Conservation (phyloP, 148 eudicot species). For the Hydrangea macrophylla region DNA sequence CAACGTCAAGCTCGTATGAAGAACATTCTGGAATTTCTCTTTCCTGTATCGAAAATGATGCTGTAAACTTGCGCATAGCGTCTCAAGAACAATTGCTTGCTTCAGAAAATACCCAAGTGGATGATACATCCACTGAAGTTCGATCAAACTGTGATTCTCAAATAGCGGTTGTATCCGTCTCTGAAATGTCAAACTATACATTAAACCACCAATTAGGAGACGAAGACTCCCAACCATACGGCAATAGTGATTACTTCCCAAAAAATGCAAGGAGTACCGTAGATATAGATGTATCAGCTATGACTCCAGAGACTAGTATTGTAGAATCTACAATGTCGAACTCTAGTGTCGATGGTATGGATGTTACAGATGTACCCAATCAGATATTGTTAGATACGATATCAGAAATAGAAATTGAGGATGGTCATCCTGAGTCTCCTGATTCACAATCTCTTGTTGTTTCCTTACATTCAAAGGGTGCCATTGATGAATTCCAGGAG, state of each 20-base stretch:
- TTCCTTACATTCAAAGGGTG: slow-evolving; percentile 25
- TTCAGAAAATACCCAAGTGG: slow-evolving; percentile 33
- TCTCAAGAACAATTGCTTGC: slow-evolving; percentile 35
- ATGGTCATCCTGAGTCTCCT: slow-evolving; percentile 50
- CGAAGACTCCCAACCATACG: slow-evolving; percentile 33
- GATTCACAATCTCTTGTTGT: slow-evolving; percentile 49
- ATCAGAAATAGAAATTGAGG: slow-evolving; percentile 63
- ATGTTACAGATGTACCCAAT: slow-evolving; percentile 36
- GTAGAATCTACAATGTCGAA: slow-evolving; percentile 24
- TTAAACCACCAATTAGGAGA: slow-evolving; percentile 17
- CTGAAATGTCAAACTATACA: slow-evolving; percentile 22
- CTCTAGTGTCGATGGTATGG: slow-evolving; percentile 27
- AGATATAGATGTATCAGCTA: slow-evolving; percentile 25
- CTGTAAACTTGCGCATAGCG: slow-evolving; percentile 19
- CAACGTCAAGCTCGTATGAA: slow-evolving; percentile 41
- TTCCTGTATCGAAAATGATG: slow-evolving; percentile 30
- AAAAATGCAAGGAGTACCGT: slow-evolving; percentile 12
- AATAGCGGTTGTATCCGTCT: slow-evolving; percentile 19
- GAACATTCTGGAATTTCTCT: slow-evolving; percentile 42
- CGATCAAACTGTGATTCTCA: slow-evolving; percentile 14
- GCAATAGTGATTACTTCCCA: too few relatives aligned
- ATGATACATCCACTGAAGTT: slow-evolving; percentile 27
- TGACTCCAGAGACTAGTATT: slow-evolving; percentile 20
- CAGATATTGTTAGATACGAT: slow-evolving; percentile 39
- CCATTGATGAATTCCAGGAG: slow-evolving; percentile 44